Evolutionary conservation across 345 rosid genomes (phyloP), one percentile per base, ranked within the genome.

Genomic region (Triadica sebifera): DNA sequence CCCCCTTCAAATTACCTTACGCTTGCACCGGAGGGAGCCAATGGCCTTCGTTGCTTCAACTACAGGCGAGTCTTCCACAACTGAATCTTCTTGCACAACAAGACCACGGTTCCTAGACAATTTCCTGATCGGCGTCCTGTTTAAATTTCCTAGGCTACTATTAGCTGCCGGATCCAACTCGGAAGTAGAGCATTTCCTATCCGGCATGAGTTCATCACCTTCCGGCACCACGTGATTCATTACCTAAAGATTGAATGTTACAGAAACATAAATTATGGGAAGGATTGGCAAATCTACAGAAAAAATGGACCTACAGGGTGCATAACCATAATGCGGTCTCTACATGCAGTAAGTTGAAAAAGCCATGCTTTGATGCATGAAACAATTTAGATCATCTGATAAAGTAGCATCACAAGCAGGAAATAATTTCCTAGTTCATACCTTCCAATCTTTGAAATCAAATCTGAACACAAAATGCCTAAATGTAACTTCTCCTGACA

Each of bases 361-460:
- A 11, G 25, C n/a, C 34, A 29, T 43, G 17, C 6, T 45, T 37
- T 22, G 0, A 45, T 17, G 25, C 9, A 29, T 68, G 8, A 60
- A 69, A 29, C 1, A 55, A 3, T 17, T 19, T 55, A 55, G 6
- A 68, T 29, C 11, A 50, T 25, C 39, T 46, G 72, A 52, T 24
- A 17, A 11, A 37, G n/a, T 57, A 49, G 3, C 45, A 12, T 0
- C 19, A 56, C 5, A 17, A 45, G 0, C 20, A 8, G 34, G 50
- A 29, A 41, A 37, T 15, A 12, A 24, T 53, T 17, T 61, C 64
- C 49, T 24, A 16, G 60, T 53, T 9, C 67, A 15, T 85, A 90
- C 98, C 96, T 95, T 85, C 99, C 99, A 93, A 74, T 95, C 98
- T 82, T 80, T 86, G 78, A 82, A 93, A 75, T 93, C 98, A 55